Conservation (phyloP, 2,329 filamentous ascomycete genomes). For the Trichophaea hybrida region DNA sequence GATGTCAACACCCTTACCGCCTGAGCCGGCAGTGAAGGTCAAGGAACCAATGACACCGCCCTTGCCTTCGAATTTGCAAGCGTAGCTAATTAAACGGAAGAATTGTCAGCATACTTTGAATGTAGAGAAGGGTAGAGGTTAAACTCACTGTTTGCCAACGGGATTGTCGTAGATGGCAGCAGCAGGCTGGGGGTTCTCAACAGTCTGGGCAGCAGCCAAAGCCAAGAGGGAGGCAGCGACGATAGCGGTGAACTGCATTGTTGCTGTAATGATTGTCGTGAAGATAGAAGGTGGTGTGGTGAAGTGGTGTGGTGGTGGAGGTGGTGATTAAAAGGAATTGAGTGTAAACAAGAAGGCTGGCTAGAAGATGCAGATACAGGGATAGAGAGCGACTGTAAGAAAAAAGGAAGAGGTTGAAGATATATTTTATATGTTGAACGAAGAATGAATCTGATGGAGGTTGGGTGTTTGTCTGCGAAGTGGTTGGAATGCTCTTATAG, state of each 20-base stretch:
- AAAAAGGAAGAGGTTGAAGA: too few relatives aligned
- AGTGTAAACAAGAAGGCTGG: neutral
- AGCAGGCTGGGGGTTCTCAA: slow-evolving; percentile 13
- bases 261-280: slow-evolving; percentile 3
- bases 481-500: too few relatives aligned
- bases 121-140: neutral
- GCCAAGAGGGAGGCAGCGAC: slow-evolving; percentile 15
- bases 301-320: neutral
- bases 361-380: too few relatives aligned
- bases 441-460: too few relatives aligned
- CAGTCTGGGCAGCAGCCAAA: slow-evolving; percentile 6
- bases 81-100: slow-evolving; percentile 7
- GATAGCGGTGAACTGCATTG: slow-evolving; percentile 21
- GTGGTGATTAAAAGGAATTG: neutral
- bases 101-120: slow-evolving; percentile 2
- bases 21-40: slow-evolving; percentile 6
- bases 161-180: slow-evolving; percentile 17
- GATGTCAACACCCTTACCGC: slow-evolving; percentile 18
- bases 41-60: slow-evolving; percentile 13
- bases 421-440: too few relatives aligned
- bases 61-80: slow-evolving; percentile 11
- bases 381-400: too few relatives aligned
- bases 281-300: neutral
- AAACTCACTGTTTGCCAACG: slow-evolving; percentile 13
- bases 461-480: too few relatives aligned